These are phyloP conservation scores for Solanum rostratum DNA, from an alignment of 257 asterid genomes.

Conservation along the genomic window DNA sequence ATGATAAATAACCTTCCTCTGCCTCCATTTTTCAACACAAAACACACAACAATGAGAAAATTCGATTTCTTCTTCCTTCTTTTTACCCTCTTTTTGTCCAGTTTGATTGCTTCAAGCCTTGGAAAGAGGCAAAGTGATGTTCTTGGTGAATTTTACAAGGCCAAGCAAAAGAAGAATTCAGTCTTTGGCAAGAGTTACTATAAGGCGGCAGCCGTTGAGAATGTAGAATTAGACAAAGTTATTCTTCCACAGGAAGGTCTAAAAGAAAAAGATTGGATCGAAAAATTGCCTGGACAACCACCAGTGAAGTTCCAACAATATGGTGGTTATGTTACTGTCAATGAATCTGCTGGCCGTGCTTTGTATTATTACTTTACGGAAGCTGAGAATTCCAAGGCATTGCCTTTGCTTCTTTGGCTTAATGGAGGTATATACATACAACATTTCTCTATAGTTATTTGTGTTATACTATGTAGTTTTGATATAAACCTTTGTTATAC, in stretches of 20 bases:
- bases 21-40: background rate
- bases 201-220: background rate
- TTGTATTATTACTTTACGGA: conserved; percentile 39
- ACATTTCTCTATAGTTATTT: background rate
- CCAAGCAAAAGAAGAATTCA: background rate
- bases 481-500: background rate
- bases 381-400: conserved; percentile 18
- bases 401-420: conserved; percentile 44
- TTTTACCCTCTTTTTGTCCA: background rate
- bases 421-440: conserved; percentile 31
- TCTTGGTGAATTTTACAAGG: background rate
- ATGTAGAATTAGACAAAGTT: background rate
- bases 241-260: conserved; percentile 22
- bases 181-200: background rate
- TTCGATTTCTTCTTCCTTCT: background rate
- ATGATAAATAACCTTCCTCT: background rate
- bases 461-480: background rate
- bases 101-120: background rate
- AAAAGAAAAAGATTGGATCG: conserved; percentile 29
- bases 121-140: background rate
- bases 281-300: conserved; percentile 40
- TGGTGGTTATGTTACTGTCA: conserved; percentile 40
- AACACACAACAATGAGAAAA: background rate
- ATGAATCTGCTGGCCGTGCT: conserved; percentile 28
- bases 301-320: conserved; percentile 32